Base-by-base conservation (phyloP, 495 filamentous ascomycete species). In the Amniculicola lignicola region DNA sequence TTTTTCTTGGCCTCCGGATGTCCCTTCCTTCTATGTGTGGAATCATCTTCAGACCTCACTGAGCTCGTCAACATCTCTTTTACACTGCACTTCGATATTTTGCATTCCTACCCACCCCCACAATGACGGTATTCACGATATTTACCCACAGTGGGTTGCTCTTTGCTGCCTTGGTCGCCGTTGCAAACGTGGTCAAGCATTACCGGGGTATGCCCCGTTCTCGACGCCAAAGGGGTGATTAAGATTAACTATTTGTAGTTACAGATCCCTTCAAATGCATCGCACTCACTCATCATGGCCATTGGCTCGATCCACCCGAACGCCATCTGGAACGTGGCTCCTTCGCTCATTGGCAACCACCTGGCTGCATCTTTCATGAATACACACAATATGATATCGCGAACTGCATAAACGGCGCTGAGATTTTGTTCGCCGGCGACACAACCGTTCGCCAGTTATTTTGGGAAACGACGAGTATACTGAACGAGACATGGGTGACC, bases 371-470 rank as follows among this genome's bases (percentile, higher is more conserved):
- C 54, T 67, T 84, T 64, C 79, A 75, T 44, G 65, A 77, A 36
- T 85, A 84, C 68, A 68, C 71, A 23, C 53, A 54, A 2, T 52
- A 63, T 18, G 79, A 79, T 36, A 65, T 82, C 16, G 58, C 64
- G 11, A 57, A 62, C 42, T 85, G 82, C 58, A 63, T 80, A 12
- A 49, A 63, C 5, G 59, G 61, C 15, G 70, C 69, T 19, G 74
- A 72, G 51, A 56, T 82, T n/a, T 68, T 83, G 12, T 81, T 85
- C 63, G 71, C 76, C 18, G 82, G 83, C 12, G 82, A 85, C 61
- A 79, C 80, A 18, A 76, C 74, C 0, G 73, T 74, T 11, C 76
- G 82, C 15, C 77, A 83, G 55, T 56, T 82, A n/a, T 86, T 80
- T 64, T 81, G 79, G 77, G 75, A 79, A 37, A 70, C 72, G 4